Base-by-base conservation (phyloP, 768 basidiomycete genomes). In the Leccinum barrowsii region DNA sequence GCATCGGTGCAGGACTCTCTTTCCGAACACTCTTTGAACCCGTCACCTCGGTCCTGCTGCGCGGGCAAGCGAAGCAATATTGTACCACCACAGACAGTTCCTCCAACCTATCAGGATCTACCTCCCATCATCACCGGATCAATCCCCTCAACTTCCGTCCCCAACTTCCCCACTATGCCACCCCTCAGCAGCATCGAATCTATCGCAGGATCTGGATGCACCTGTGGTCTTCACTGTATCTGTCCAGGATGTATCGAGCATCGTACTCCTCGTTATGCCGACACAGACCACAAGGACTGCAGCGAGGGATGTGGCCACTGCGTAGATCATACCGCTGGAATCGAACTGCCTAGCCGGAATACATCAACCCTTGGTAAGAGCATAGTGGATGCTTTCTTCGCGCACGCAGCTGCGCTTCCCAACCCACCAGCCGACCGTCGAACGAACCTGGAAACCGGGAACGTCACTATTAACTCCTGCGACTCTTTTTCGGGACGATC, bases 161-260 rank as follows among this genome's bases (percentile, higher is more conserved):
- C 83, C 17, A 69, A 75, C 15, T 89, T 85, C 60, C 76, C 78
- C 22, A 70, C 73, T 13, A 85, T 90, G 71, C 85, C 86, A 13
- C 79, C 87, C 1, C 79, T 87, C 65, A 83, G 80, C 63, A 74
- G 77, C 46, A 78, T 86, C 47, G 74, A 76, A 21, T 85, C 85
- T 5, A 69, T 86, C 12, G 85, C 86, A 2, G 85, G 83, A 13
- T 80, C 87, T 2, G 87, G 85, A 2, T 91, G 89, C 67, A 87
- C 85, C 7, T 90, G 89, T 66, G 88, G 88, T 30, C 70, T 82
- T 46, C 73, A 75, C 42, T 92, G 89, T 65, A 79, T 79, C 13
- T 92, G 89, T 70, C 88, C 88, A 0, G 88, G 88, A 34, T 92
- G 89, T 66, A 69, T 81, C 10, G 79, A 87, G 63, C 89, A 91